Evolutionary conservation across 495 filamentous ascomycete species (phyloP).

Genomic region (Tuber calosporum): DNA sequence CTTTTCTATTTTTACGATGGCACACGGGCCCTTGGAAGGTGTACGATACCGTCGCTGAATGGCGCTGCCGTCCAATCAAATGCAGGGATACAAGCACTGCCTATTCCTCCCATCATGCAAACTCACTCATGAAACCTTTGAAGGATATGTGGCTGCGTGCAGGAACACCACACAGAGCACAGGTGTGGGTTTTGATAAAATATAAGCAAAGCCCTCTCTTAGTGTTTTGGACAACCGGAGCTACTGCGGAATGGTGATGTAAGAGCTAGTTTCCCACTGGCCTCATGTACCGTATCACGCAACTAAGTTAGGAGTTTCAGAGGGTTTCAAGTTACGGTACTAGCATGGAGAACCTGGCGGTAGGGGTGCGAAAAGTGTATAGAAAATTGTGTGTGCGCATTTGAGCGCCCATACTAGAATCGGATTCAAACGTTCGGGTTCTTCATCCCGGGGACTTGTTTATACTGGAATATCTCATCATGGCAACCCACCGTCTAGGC

Average conservation of each 20-base stretch:
- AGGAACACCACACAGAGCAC: neutral
- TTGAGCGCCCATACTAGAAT: too few relatives aligned
- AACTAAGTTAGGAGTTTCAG: neutral
- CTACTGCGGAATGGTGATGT: neutral
- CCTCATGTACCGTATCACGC: neutral
- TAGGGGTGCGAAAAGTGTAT: too few relatives aligned
- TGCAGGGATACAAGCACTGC: neutral
- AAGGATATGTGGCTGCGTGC: neutral
- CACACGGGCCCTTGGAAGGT: neutral
- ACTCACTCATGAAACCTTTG: neutral
- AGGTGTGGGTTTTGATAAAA: neutral
- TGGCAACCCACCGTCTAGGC: too few relatives aligned
- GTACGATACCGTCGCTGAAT: neutral
- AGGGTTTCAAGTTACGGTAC: too few relatives aligned
- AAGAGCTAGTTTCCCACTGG: neutral
- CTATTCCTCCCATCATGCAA: neutral
- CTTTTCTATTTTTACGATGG: neutral
- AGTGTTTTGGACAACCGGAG: neutral
- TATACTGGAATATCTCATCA: too few relatives aligned
- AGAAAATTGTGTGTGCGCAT: too few relatives aligned
- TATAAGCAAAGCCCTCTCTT: neutral
- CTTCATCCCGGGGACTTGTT: too few relatives aligned
- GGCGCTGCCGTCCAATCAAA: neutral
- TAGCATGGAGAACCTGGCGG: too few relatives aligned
- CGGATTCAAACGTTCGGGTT: too few relatives aligned